A percentile compares a stretch with the other conserved stretches of the same genome.
Evolutionary conservation across 306 rosid species (phyloP).

Genomic region (Cucurbita maxima): DNA sequence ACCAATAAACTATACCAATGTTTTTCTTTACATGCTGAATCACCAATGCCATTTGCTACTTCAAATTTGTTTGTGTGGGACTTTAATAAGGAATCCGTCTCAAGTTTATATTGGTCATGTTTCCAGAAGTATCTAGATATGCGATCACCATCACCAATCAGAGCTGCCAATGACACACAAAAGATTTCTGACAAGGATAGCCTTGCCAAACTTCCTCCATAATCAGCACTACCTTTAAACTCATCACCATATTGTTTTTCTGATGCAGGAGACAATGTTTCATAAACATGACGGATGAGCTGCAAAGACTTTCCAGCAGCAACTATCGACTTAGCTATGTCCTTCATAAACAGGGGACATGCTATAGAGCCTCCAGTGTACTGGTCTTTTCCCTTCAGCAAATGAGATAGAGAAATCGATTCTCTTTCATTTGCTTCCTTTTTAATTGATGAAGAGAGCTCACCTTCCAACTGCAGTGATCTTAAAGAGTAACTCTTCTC

Average conservation of each 20-base stretch:
- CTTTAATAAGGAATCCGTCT: conserved; percentile 16
- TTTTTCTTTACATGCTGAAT: conserved; percentile 34
- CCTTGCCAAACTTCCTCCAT: conserved; percentile 42
- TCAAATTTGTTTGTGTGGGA: conserved; percentile 17
- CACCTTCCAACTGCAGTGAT: conserved; percentile 27
- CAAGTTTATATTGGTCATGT: conserved; percentile 25
- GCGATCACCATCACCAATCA: conserved; percentile 74
- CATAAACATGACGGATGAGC: conserved; percentile 57
- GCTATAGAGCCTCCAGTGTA: conserved; percentile 28
- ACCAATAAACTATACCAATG: conserved; percentile 56
- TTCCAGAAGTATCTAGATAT: conserved; percentile 47
- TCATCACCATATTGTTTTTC: conserved; percentile 36
- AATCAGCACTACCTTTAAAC: conserved; percentile 27
- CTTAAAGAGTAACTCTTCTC: conserved; percentile 81
- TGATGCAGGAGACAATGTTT: conserved; percentile 19
- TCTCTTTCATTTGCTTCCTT: conserved; percentile 39
- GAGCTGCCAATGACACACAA: conserved; percentile 70
- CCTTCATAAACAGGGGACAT: conserved; percentile 71
- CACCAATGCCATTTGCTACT: conserved; percentile 17
- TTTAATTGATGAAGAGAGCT: conserved; percentile 19
- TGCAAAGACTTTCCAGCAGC: conserved; percentile 96
- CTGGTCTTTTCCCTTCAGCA: conserved; percentile 40
- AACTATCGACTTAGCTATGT: conserved; percentile 58
- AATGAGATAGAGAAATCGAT: conserved; percentile 24
- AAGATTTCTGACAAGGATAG: conserved; percentile 71